Percentiles rank a stretch among this genome's conserved stretches.
These are phyloP conservation scores for Ascochyta koolunga DNA, from an alignment of 2,329 filamentous ascomycete species.

Conservation along the genomic window DNA sequence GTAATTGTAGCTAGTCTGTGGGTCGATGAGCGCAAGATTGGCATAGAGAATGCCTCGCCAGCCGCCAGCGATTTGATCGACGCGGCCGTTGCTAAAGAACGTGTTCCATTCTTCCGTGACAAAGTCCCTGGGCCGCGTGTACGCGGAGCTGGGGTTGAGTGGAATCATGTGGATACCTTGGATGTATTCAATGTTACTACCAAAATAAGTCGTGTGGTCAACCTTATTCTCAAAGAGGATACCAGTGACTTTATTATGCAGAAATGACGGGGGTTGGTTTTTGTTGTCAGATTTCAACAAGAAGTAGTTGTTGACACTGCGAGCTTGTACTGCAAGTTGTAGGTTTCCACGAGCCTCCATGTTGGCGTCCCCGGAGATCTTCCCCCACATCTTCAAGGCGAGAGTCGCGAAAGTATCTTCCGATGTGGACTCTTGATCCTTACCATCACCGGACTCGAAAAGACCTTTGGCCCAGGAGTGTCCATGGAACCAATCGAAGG, in stretches of 20 bases:
- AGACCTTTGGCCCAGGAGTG: constrained; percentile 93
- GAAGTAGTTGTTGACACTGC: constrained; percentile 81
- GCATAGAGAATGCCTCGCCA: constrained; percentile 88
- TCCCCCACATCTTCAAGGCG: constrained; percentile 93
- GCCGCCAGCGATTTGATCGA: constrained; percentile 70
- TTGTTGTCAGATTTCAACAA: constrained; percentile 75
- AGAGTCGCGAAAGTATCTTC: constrained; percentile 92
- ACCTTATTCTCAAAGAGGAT: constrained; percentile 95
- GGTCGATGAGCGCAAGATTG: constrained; percentile 80
- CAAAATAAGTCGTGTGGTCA: constrained; percentile 91
- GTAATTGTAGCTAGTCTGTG: constrained; percentile 72
- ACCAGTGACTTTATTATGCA: constrained; percentile 77
- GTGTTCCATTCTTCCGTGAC: constrained; percentile 71
- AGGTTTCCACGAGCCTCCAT: constrained; percentile 83
- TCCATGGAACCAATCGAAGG: constrained; percentile 89
- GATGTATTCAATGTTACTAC: constrained; percentile 69
- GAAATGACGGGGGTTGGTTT: constrained; percentile 76
- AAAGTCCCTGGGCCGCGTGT: constrained; percentile 73
- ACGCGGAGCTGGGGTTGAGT: constrained; percentile 71
- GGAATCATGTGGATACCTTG: constrained; percentile 85
- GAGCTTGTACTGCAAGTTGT: constrained; percentile 78
- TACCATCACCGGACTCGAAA: constrained; percentile 75
- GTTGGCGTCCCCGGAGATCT: constrained; percentile 72
- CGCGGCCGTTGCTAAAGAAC: constrained; percentile 75
- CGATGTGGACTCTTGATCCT: constrained; percentile 88